Conservation (phyloP, 2,329 filamentous ascomycete genomes). For the Fonsecaea pedrosoi region DNA sequence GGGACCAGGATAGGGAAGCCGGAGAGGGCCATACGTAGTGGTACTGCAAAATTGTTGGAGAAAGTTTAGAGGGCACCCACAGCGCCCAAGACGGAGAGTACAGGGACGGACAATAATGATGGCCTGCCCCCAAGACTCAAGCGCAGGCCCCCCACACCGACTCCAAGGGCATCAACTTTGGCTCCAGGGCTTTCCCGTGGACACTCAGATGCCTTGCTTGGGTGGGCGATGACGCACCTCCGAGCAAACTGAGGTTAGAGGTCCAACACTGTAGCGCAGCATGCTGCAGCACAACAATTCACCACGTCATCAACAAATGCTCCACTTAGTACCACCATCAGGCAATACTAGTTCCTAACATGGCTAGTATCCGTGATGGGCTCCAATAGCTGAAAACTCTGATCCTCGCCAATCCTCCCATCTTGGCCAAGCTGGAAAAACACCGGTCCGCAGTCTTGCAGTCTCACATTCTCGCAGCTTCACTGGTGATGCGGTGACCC, state of each 20-base stretch:
- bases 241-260: conserved; percentile 10
- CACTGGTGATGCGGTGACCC: not conserved
- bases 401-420: not conserved
- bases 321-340: not conserved
- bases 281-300: conserved; percentile 7
- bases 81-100: not conserved
- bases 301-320: conserved; percentile 16
- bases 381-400: conserved; percentile 26
- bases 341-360: not conserved
- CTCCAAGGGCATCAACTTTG: not conserved
- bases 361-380: conserved; percentile 11
- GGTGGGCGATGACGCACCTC: conserved; percentile 6
- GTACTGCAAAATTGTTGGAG: not conserved
- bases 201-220: not conserved
- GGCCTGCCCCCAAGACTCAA: too few species aligned
- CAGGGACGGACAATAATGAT: not conserved
- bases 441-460: not conserved
- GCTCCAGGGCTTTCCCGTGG: not conserved
- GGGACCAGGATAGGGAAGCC: not conserved
- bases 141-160: not conserved
- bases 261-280: not conserved
- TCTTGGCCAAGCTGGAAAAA: not conserved
- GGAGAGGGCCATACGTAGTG: not conserved
- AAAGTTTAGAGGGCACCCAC: not conserved
- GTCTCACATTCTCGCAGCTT: not conserved